These are phyloP conservation scores for Metschnikowia borealis DNA, from an alignment of 805 yeast genomes.

Conservation along the genomic window DNA sequence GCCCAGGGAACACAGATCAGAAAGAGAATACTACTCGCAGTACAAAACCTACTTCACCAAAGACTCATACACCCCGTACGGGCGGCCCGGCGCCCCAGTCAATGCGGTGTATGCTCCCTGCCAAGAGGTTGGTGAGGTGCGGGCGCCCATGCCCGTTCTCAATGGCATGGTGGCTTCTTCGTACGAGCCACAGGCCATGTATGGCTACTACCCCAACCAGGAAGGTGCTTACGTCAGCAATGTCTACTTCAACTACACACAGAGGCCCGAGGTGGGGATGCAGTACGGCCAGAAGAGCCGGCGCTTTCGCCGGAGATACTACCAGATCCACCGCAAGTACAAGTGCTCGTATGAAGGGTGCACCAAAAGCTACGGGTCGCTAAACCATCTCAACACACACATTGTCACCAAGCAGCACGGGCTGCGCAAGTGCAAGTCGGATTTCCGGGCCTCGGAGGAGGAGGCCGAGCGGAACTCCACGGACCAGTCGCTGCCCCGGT, in stretches of 20 bases:
- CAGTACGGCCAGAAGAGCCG: conserved; percentile 11
- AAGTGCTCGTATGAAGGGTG: conserved; percentile 37
- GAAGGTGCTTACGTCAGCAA: neutral
- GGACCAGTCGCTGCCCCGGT: neutral
- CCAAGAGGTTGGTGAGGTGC: neutral
- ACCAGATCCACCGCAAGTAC: conserved; percentile 24
- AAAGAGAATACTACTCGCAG: neutral
- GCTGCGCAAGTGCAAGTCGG: conserved; percentile 38
- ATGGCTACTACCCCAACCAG: neutral
- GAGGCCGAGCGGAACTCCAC: neutral
- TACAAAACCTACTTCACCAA: neutral
- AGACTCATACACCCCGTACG: neutral
- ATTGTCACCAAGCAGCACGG: conserved; percentile 45
- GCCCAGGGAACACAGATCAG: neutral
- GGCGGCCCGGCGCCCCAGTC: neutral
- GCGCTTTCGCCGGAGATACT: conserved; percentile 18
- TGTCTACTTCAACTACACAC: neutral
- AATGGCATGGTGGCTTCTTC: neutral
- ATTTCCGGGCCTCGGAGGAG: conserved; percentile 20
- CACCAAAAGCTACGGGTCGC: conserved; percentile 39
- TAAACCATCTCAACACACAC: conserved; percentile 43
- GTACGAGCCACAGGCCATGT: neutral
- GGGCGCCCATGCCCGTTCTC: neutral
- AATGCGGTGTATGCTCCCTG: neutral
- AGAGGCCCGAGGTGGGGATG: neutral